Evolutionary conservation across 225 moss, liverwort and hornwort genomes (phyloP).

Genomic region (Antitrichia curtipendula): DNA sequence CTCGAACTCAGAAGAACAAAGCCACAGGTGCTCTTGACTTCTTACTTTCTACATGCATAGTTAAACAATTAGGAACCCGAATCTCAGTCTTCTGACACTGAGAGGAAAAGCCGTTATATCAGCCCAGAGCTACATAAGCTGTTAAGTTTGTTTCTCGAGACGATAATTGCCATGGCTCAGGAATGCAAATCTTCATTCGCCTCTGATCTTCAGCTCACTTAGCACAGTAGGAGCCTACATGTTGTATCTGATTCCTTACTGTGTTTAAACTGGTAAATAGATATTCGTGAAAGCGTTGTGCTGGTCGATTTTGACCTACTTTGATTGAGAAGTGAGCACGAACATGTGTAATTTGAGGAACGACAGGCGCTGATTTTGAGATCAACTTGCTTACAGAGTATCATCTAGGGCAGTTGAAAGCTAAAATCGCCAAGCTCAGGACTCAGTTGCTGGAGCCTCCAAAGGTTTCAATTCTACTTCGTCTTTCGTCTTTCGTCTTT

Average conservation of each 20-base stretch:
- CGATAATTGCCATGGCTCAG: not conserved
- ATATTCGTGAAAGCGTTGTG: not conserved
- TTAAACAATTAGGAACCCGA: not conserved
- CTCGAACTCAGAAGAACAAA: constrained; percentile 99
- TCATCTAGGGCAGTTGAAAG: constrained; percentile 97
- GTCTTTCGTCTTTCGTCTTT: not conserved
- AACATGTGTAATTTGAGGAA: not conserved
- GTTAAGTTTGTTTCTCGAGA: not conserved
- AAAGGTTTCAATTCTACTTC: constrained; percentile 33
- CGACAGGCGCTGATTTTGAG: not conserved
- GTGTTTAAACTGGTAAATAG: not conserved
- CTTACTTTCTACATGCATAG: not conserved
- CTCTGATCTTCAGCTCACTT: not conserved
- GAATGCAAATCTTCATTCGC: not conserved
- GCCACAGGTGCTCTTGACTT: constrained; percentile 58
- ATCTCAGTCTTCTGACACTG: not conserved
- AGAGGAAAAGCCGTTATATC: not conserved
- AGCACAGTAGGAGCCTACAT: not conserved
- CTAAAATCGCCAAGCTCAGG: constrained; percentile 97
- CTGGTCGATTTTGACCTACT: not conserved
- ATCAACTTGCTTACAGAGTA: constrained; percentile 51
- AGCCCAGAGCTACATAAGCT: not conserved
- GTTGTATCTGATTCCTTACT: not conserved
- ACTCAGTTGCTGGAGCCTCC: constrained; percentile 98
- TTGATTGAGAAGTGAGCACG: not conserved